These are phyloP conservation scores for Diaporthe australafricana DNA, from an alignment of 2,329 filamentous ascomycete species.

Conservation along the genomic window DNA sequence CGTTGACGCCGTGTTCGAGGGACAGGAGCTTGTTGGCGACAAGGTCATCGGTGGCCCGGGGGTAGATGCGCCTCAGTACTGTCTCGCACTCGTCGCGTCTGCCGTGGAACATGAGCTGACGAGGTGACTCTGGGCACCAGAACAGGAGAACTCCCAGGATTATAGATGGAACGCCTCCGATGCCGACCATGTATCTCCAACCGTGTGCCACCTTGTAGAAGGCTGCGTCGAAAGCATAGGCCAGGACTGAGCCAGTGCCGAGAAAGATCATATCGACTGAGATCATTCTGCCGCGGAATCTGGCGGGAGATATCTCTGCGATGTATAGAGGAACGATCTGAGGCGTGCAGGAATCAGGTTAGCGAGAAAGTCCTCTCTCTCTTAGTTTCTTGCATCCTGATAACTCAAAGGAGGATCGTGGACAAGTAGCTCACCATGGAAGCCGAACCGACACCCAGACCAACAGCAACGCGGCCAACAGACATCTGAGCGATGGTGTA, in stretches of 20 bases:
- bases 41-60: conserved; percentile 54
- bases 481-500: conserved; percentile 14
- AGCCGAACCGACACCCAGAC: conserved; percentile 6
- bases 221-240: conserved; percentile 54
- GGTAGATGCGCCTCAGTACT: conserved; percentile 54
- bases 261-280: conserved; percentile 49
- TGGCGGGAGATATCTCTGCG: conserved; percentile 61
- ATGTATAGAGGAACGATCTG: conserved; percentile 59
- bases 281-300: conserved; percentile 46
- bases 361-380: background rate
- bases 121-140: conserved; percentile 61
- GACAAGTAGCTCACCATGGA: background rate
- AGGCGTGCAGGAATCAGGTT: background rate
- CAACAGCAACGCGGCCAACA: conserved; percentile 4
- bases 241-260: conserved; percentile 54
- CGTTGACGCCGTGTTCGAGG: conserved; percentile 53
- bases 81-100: conserved; percentile 52
- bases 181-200: conserved; percentile 63
- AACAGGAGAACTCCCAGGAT: conserved; percentile 55
- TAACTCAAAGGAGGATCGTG: background rate
- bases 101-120: conserved; percentile 57
- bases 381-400: conserved; percentile 41
- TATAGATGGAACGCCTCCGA: conserved; percentile 60
- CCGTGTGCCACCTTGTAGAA: conserved; percentile 54
- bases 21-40: conserved; percentile 56